These are phyloP conservation scores for Litsea cubeba DNA, from an alignment of 164 flowering plant species.

Conservation along the genomic window DNA sequence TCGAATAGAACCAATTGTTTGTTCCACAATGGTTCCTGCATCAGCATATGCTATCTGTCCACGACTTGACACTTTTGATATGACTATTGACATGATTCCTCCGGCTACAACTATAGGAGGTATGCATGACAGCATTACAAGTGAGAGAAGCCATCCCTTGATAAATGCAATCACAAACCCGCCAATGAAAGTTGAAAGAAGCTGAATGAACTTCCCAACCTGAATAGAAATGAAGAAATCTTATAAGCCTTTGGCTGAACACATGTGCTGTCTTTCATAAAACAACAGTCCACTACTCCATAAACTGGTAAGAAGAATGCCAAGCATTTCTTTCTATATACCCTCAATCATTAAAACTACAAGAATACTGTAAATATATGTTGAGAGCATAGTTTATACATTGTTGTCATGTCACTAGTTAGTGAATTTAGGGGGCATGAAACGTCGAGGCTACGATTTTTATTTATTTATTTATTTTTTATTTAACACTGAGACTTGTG, in stretches of 20 bases:
- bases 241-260: background rate
- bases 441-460: too few relatives aligned
- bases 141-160: constrained; percentile 23
- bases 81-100: constrained; percentile 14
- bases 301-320: too few relatives aligned
- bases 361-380: too few relatives aligned
- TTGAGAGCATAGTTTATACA: too few relatives aligned
- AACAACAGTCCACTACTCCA: too few relatives aligned
- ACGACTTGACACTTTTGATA: constrained; percentile 25
- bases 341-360: too few relatives aligned
- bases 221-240: constrained; percentile 2
- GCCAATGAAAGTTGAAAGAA: constrained; percentile 17
- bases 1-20: constrained; percentile 35
- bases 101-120: constrained; percentile 22
- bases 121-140: constrained; percentile 21
- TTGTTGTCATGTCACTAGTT: background rate
- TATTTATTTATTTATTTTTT: too few relatives aligned
- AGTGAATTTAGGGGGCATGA: too few relatives aligned
- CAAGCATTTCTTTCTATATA: too few relatives aligned
- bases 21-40: constrained; percentile 33
- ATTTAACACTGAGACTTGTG: too few relatives aligned
- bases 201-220: constrained; percentile 31
- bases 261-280: background rate
- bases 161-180: constrained; percentile 19
- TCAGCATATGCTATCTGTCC: constrained; percentile 33